These are phyloP conservation scores for Blastomyces parvus DNA, from an alignment of 2,329 filamentous ascomycete species.

Conservation along the genomic window DNA sequence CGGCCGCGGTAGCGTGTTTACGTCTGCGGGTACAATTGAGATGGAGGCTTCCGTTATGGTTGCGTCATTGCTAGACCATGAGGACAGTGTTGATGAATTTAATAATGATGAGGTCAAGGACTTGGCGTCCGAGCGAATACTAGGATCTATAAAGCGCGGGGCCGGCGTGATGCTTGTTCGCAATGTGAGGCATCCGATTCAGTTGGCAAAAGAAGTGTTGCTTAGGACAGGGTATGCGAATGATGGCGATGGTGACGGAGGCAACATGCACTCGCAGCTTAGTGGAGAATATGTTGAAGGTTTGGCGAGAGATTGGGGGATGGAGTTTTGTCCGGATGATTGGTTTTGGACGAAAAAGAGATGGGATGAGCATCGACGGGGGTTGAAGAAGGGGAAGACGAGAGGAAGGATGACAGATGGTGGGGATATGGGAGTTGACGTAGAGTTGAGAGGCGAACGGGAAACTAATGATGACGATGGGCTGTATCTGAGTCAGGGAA, in stretches of 20 bases:
- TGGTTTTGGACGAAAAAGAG: conserved; percentile 73
- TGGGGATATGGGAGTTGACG: conserved; percentile 6
- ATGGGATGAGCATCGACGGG: conserved; percentile 67
- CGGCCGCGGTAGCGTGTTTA: conserved; percentile 78
- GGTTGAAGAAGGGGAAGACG: conserved; percentile 32
- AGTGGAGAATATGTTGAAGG: conserved; percentile 58
- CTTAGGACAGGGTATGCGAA: conserved; percentile 43
- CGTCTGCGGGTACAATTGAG: conserved; percentile 70
- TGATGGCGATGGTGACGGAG: conserved; percentile 32
- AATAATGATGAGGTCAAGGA: conserved; percentile 2
- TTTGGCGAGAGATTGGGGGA: conserved; percentile 52
- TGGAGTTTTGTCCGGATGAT: conserved; percentile 57
- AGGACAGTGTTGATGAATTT: conserved; percentile 6
- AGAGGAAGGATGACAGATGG: conserved; percentile 14
- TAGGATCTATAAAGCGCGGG: conserved; percentile 62
- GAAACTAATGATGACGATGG: conserved; percentile 40
- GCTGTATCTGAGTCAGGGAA: conserved; percentile 67
- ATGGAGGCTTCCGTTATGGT: conserved; percentile 86
- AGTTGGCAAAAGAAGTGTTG: conserved; percentile 62
- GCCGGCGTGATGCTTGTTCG: conserved; percentile 66
- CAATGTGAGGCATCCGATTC: conserved; percentile 69
- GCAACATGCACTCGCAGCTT: conserved; percentile 54
- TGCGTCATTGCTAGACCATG: conserved; percentile 33
- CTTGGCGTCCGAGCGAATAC: conserved; percentile 16
- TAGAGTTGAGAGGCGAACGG: conserved; percentile 28